phyloP scores from a whole-genome alignment of 257 asterid species.

The Solanum tacnaense region DNA sequence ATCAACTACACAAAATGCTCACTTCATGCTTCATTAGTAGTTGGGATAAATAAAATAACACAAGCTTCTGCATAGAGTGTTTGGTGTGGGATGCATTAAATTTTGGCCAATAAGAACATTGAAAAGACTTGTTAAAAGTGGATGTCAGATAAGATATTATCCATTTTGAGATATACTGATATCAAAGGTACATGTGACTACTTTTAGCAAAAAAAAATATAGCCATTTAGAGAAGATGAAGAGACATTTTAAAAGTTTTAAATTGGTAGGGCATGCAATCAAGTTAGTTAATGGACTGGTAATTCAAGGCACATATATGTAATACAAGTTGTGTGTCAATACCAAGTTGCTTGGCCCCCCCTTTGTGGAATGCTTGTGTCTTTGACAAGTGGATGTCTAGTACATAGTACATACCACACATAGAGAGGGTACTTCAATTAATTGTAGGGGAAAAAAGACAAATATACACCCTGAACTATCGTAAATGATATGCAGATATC shows the following conservation, averaged over 20 bases:
- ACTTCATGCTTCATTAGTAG: not conserved
- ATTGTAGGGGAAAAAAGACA: too few relatives aligned
- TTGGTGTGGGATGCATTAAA: not conserved
- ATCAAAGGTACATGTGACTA: not conserved
- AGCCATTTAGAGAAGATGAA: not conserved
- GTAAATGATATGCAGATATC: fast-evolving
- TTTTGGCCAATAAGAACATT: not conserved
- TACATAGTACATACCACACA: not conserved
- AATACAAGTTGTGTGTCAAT: not conserved
- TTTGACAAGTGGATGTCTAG: not conserved
- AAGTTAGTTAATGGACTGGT: not conserved
- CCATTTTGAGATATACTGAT: not conserved
- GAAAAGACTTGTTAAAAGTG: not conserved
- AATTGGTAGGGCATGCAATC: not conserved
- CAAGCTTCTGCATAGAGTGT: not conserved
- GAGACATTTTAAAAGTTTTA: not conserved
- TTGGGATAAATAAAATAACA: not conserved
- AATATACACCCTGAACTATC: too few relatives aligned
- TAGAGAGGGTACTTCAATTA: not conserved
- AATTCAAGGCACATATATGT: not conserved
- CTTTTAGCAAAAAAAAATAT: not conserved
- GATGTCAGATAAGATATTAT: not conserved
- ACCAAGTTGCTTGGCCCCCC: not conserved
- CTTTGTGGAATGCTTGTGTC: not conserved
- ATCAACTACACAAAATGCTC: too few relatives aligned